These are phyloP conservation scores for Scleromitrula shiraiana DNA, from an alignment of 2,329 filamentous ascomycete genomes.

Conservation along the genomic window DNA sequence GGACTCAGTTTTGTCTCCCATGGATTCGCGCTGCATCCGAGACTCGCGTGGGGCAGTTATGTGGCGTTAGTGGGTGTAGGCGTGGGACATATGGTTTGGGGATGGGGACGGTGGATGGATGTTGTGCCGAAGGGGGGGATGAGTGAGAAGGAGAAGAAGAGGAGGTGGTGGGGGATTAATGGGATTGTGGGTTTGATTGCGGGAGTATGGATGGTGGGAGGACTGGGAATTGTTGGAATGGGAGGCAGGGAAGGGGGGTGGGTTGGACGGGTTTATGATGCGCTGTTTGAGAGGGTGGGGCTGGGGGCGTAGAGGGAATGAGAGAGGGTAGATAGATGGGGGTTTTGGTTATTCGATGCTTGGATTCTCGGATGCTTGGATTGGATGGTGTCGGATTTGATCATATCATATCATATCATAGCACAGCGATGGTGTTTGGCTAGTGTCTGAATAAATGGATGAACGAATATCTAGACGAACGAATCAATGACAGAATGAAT, in stretches of 20 bases:
- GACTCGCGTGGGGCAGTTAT: constrained; percentile 62
- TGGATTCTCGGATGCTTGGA: too few species aligned
- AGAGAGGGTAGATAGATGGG: too few species aligned
- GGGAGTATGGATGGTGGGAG: constrained; percentile 72
- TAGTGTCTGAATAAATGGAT: too few species aligned
- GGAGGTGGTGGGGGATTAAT: constrained; percentile 66
- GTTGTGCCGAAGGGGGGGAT: constrained; percentile 46
- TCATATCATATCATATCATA: too few species aligned
- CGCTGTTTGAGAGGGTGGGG: constrained; percentile 57
- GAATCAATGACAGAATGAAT: too few species aligned
- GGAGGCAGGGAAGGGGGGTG: constrained; percentile 66
- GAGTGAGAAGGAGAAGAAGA: constrained; percentile 49
- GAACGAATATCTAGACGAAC: too few species aligned
- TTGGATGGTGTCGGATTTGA: too few species aligned
- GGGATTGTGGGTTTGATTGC: constrained; percentile 49
- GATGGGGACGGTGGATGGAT: constrained; percentile 74
- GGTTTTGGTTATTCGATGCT: too few species aligned
- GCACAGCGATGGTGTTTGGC: too few species aligned
- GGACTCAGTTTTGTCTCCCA: constrained; percentile 78
- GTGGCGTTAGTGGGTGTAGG: constrained; percentile 56
- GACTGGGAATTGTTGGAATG: constrained; percentile 67
- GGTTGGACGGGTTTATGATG: constrained; percentile 74
- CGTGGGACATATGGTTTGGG: constrained; percentile 75
- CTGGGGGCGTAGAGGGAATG: too few species aligned
- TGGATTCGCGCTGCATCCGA: constrained; percentile 66